Evolutionary conservation across 495 filamentous ascomycete genomes (phyloP), one percentile per base, ranked within the genome.

Genomic region (Lasiosphaeria ovina): DNA sequence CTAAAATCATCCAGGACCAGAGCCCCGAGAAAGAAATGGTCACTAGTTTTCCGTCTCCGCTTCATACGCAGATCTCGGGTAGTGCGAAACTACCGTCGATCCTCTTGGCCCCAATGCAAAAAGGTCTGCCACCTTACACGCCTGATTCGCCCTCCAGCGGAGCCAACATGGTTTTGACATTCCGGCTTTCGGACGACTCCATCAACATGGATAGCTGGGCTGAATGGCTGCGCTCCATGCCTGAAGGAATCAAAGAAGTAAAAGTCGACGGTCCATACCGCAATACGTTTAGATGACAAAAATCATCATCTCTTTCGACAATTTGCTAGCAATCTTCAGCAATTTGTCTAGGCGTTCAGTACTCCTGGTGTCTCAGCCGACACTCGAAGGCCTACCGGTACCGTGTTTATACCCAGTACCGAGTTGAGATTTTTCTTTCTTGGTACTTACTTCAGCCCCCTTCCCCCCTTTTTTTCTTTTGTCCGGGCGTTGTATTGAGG

Each of bases 201-300:
- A 62, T 76, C 62, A 73, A 71, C 60, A 52, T 72, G 42, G 78
- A 79, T 40, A 73, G 61, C 57, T 79, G 77, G 78, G 68, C 71
- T 55, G 78, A 81, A 63, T 81, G 77, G 75, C 68, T 81, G 55
- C 74, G 78, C n/a, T 72, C 69, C 60, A 77, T 81, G 74, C 78
- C 78, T 35, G 75, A 74, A 61, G 76, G 74, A n/a, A 72, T 81
- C 67, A 69, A 58, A 62, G 78, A 79, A 50, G 70, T 77, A 34
- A 77, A 74, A 66, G 73, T 79, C 53, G 76, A 81, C 32, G 72
- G 76, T 38, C 77, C 77, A 55, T 76, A 72, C 61, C 69, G 69
- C 55, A 67, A 69, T 75, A 75, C 75, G 75, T 77, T 79, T 71
- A 68, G 72, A 69, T 78, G 71, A 77, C 62, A 61, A 51, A 4